Evolutionary conservation across 176 grass and related monocot genomes (phyloP), one percentile per base, ranked within the genome.

Genomic region (Bolboschoenus planiculmis): DNA sequence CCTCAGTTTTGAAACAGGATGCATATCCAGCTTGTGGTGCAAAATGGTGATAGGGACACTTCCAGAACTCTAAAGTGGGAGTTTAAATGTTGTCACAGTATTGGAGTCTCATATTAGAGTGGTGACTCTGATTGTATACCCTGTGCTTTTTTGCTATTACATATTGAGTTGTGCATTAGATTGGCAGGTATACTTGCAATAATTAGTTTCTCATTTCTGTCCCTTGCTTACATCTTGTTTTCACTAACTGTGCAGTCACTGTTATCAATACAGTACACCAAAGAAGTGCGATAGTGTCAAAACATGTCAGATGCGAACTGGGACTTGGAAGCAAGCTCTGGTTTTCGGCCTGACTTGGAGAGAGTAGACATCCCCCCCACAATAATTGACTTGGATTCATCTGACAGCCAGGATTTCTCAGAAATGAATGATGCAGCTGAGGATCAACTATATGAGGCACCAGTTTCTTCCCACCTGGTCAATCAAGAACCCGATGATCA

Each of bases 401-500:
- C 80, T 9, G 80, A 82, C n/a, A 56, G 80, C 60, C 58, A 66
- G 39, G 80, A 82, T 82, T 66, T 63, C 16, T 82, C 80, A 42
- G 54, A 61, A 8, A 42, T 33, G 23, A 82, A 82, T 63, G 39
- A 82, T 35, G 37, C 57, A 82, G 37, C 54, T 18, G 58, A 60
- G 37, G 40, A 48, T 30, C 56, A 82, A 44, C 79, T 65, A 33
- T 18, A 47, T 59, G 60, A 46, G 43, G 40, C 80, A 63, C 80
- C 54, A 40, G 9, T 40, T 63, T 82, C 56, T 31, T 47, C 39
- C 80, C 56, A 30, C 27, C 37, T 39, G 5, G 59, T 46, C 15
- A 16, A 61, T 31, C 40, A 44, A 30, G 56, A 42, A 10, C 2
- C 26, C 0, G 53, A 59, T 65, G 16, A 46, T 46, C 24, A 10